A percentile compares a stretch with the other conserved stretches of the same genome.
Conservation (phyloP, 1,284 basidiomycete genomes). For the Ustilago crameri region DNA sequence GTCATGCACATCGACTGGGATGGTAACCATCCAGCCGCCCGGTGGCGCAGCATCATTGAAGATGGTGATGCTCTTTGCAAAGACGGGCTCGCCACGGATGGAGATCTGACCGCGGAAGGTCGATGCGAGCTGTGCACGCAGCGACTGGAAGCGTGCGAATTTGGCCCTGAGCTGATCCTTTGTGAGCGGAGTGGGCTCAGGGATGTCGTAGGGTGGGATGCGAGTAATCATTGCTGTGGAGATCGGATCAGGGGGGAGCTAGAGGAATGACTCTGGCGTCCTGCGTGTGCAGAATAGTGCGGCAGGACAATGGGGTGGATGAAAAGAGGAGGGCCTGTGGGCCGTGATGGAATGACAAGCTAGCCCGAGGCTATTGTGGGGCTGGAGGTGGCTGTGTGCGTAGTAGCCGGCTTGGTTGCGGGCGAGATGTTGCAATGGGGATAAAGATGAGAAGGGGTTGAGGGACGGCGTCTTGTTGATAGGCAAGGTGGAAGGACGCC, state of each 20-base stretch:
- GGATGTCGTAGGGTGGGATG: slow-evolving; percentile 47
- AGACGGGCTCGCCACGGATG: slow-evolving; percentile 39
- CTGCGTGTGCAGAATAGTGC: slow-evolving; percentile 52
- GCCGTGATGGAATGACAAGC: slow-evolving; percentile 25
- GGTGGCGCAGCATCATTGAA: slow-evolving; percentile 57
- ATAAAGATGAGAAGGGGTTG: background rate
- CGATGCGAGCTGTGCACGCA: slow-evolving; percentile 24
- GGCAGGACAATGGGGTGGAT: slow-evolving; percentile 15
- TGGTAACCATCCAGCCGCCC: slow-evolving; percentile 52
- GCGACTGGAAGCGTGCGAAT: slow-evolving; percentile 29
- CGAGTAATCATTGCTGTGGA: slow-evolving; percentile 20
- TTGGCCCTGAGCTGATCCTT: slow-evolving; percentile 27
- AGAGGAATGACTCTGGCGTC: background rate
- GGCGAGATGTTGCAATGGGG: slow-evolving; percentile 2
- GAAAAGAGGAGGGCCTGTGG: slow-evolving; percentile 29
- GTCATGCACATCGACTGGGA: slow-evolving; percentile 42
- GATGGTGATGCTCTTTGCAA: slow-evolving; percentile 47
- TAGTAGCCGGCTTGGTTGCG: slow-evolving; percentile 22
- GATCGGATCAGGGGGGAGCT: background rate
- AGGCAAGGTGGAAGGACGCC: background rate
- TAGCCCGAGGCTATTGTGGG: slow-evolving; percentile 10
- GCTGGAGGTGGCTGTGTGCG: background rate
- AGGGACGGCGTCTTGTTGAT: slow-evolving; percentile 7
- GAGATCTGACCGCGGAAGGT: slow-evolving; percentile 43
- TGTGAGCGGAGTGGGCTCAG: slow-evolving; percentile 33